Base-by-base conservation (phyloP, 176 grass and related monocot species). In the Phoenix roebelenii region DNA sequence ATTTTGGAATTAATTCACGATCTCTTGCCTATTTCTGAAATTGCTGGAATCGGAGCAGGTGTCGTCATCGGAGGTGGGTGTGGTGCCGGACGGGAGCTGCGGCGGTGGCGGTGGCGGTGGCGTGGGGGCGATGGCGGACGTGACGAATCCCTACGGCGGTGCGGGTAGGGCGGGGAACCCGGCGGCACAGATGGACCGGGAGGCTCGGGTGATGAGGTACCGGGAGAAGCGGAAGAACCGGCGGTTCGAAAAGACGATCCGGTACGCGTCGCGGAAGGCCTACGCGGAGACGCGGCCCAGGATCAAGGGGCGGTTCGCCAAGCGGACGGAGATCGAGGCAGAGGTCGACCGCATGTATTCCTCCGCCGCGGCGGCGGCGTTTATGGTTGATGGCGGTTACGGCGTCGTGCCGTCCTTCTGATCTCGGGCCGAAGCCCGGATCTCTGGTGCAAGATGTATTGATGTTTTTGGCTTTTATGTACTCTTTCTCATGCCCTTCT, bases 281-380 rank as follows among this genome's bases (percentile, higher is more conserved):
- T 63, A 63, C 39, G 60, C 60, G 32, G 60, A 63, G 60, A 63
- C 60, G 60, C 60, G 60, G 35, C 60, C 60, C 18, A 30, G 60
- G 30, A 50, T 63, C 35, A 63, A 63, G 60, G 60, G 60, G 7
- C 18, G 60, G 18, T 63, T 63, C 60, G 60, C 60, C 3, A 63
- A 63, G 60, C 60, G 60, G 14, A 2, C 57, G 57, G 57, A 59
- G 57, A 59, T 30, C 25, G 57, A 29, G 10, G 18, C 32, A 9
- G 35, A 63, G 60, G 17, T 63, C 35, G 60, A 63, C 32, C 39
- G 2, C 0, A 12, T 63, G 16, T 63, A 63, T 39, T 16, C 60
- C 9, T 12, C 60, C 35, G 35, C 59, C 59, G 59, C 26, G 28
- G 25, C 57, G 0, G 57, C 57, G 23, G 57, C 14, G 16, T 10